Evolutionary conservation across 2,329 filamentous ascomycete species (phyloP), one percentile per base, ranked within the genome.

Genomic region (Trichothecium sympodiale): DNA sequence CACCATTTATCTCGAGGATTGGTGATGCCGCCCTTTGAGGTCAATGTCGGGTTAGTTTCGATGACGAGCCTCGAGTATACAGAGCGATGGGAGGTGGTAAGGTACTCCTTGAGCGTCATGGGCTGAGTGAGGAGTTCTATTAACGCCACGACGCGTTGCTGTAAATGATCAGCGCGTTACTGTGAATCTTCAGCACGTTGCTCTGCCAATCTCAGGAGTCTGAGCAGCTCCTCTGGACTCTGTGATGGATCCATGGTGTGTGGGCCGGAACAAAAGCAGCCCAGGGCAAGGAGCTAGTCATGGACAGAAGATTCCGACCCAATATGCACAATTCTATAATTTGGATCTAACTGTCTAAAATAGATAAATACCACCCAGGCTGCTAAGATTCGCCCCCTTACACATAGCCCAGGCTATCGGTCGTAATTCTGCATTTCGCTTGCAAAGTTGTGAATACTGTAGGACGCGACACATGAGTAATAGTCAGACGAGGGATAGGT

Each of bases 61-160:
- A 59, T 41, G 0, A 12, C 26, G 4, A 57, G 40, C 9, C 43
- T 43, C 8, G 45, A 32, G 17, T 46, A 52, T 14, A 56, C 36
- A 4, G 44, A 38, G 29, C 37, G 27, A 37, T 59, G 51, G 38
- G 42, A 57, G 9, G 46, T 43, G 23, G 36, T 17, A 17, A 60
- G 47, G 33, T 57, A 56, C 42, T 59, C 50, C 10, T 47, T 29
- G 15, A 58, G 37, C 31, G 50, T 56, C 8, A 47, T 56, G 8
- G 28, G 41, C 12, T 35, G 42, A 7, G 33, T 46, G 33, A 52
- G 41, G 34, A 46, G 31, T 37, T 55, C 45, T 31, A 29, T 9
- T 29, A n/a, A n/a, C n/a, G n/a, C n/a, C 12, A 47, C 41, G 31
- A 45, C 41, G 15, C 40, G 41, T 32, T 42, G 35, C 20, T 31